These are phyloP conservation scores for Barnettozyma sucrosica DNA, from an alignment of 805 yeast species.

Conservation along the genomic window DNA sequence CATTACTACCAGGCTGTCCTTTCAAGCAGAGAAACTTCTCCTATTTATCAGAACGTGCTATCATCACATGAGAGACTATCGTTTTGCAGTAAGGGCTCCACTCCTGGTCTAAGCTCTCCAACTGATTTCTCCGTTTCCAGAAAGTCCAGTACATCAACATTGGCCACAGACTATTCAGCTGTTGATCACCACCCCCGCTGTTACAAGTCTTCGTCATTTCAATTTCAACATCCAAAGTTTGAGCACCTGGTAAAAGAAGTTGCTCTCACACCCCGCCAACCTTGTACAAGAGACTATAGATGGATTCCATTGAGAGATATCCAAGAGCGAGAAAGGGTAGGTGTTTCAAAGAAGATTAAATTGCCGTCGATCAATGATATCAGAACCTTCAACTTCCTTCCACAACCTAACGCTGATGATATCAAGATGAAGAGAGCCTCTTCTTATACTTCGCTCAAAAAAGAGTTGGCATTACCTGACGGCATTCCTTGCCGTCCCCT, in stretches of 20 bases:
- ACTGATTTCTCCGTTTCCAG: not conserved
- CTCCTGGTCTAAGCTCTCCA: not conserved
- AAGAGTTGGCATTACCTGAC: not conserved
- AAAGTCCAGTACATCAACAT: not conserved
- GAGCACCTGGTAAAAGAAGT: too few relatives aligned
- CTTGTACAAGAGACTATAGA: not conserved
- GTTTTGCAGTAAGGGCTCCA: not conserved
- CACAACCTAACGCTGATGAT: constrained; percentile 1
- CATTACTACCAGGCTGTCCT: not conserved
- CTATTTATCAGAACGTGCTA: not conserved
- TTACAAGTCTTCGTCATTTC: not conserved
- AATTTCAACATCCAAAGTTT: not conserved
- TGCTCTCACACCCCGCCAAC: not conserved
- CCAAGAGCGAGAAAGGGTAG: not conserved
- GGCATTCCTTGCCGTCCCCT: not conserved
- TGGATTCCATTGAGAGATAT: not conserved
- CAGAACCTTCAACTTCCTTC: constrained; percentile 3
- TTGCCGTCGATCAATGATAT: constrained; percentile 11
- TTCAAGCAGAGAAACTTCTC: not conserved
- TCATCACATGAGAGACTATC: not conserved
- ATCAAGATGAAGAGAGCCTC: not conserved
- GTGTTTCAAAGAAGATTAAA: constrained; percentile 1
- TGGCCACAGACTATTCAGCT: not conserved
- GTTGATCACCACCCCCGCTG: not conserved
- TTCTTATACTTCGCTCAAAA: not conserved